Conservation (phyloP, 1,284 basidiomycete species). For the Ceratobasidium sp. region DNA sequence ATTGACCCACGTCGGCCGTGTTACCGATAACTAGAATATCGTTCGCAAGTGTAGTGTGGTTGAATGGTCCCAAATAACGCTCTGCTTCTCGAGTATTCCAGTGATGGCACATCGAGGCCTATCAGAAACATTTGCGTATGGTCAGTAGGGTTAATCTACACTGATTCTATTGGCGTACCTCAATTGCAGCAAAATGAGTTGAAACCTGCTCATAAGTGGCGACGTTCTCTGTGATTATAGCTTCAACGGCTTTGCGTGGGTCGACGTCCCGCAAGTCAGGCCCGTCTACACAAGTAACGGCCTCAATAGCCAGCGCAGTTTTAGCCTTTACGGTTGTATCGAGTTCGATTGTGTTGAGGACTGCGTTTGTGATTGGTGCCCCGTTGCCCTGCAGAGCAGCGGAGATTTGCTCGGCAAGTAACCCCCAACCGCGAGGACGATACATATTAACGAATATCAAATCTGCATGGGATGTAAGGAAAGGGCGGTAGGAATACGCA, state of each 20-base stretch:
- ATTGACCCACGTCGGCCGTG: constrained; percentile 40
- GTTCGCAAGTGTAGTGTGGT: constrained; percentile 43
- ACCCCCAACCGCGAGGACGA: constrained; percentile 44
- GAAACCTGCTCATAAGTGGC: constrained; percentile 40
- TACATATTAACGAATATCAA: constrained; percentile 44
- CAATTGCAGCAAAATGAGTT: constrained; percentile 42
- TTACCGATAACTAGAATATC: constrained; percentile 46
- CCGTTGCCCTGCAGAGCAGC: constrained; percentile 44
- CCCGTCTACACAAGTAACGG: constrained; percentile 44
- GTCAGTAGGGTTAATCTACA: background rate
- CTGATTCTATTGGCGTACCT: constrained; percentile 33
- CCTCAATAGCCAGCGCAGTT: constrained; percentile 42
- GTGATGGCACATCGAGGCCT: constrained; percentile 43
- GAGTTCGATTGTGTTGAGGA: constrained; percentile 43
- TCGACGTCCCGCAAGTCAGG: constrained; percentile 42
- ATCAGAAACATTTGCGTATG: background rate
- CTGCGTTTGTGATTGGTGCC: constrained; percentile 39
- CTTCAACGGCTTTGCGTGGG: constrained; percentile 39
- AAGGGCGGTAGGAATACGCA: background rate
- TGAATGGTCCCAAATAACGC: constrained; percentile 46
- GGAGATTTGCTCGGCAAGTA: constrained; percentile 42
- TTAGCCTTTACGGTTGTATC: constrained; percentile 41
- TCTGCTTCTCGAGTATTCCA: constrained; percentile 44
- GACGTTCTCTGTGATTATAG: constrained; percentile 44
- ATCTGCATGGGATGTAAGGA: constrained; percentile 4